Base-by-base conservation (phyloP, 495 filamentous ascomycete genomes). In the Daldinia concentrica region DNA sequence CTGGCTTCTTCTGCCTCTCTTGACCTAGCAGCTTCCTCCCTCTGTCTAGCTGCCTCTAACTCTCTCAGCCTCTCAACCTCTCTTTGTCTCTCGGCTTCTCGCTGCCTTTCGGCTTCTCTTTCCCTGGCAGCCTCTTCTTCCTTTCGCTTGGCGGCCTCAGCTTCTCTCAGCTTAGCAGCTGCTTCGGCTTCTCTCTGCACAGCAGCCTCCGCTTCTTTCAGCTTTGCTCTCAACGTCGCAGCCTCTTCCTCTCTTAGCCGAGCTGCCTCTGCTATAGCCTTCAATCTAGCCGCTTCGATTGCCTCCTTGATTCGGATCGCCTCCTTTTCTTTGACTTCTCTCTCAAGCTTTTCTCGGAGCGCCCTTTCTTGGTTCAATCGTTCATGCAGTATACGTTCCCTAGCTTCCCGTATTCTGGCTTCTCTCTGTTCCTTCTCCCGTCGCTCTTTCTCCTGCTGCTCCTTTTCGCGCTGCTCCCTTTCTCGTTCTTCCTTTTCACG, bases 381-480 rank as follows among this genome's bases (percentile, higher is more conserved):
- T 67, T 74, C 81, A 71, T 72, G 82, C 76, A 54, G 78, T 61
- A 81, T 77, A 1, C 78, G 64, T 34, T 79, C 75, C 41, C 78
- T 65, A 0, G 76, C 76, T 62, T 79, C 78, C 24, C 72, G 68
- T 19, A 77, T 58, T 55, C 74, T 66, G 75, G 43, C 81, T 75
- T 64, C 77, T 77, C 75, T 70, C 72, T 66, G 75, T 76, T 75
- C 69, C 74, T 75, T 82, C 43, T 85, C 81, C 26, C 86, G 73
- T 26, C 82, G 64, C 63, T 83, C 82, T 58, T 82, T 84, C 66
- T 85, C 84, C 54, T 78, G 78, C 59, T 84, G 81, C 54, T 82
- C 77, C 24, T 74, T 81, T 77, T 76, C 77, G 43, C 41, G 73
- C 64, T 66, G 79, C 71, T 77, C 83, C 73, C 58, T 79, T 72